Conservation (phyloP, 1,284 basidiomycete genomes). For the Papiliotrema flavescens region DNA sequence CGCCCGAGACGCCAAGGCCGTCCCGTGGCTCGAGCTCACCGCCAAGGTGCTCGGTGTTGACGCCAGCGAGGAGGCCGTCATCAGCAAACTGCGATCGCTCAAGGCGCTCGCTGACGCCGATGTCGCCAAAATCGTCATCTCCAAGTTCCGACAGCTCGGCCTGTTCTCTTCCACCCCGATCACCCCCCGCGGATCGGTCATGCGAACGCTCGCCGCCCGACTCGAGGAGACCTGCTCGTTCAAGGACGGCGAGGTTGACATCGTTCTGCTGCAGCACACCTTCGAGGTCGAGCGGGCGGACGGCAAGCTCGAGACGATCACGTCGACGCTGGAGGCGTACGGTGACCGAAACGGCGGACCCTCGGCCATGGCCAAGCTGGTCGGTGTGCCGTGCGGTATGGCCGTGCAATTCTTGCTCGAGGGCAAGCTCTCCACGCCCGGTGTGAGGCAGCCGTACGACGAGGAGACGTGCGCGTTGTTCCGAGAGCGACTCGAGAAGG, state of each 20-base stretch:
- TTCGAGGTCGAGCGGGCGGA: constrained; percentile 84
- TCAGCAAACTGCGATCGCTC: constrained; percentile 67
- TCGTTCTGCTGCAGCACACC: constrained; percentile 98
- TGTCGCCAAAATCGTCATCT: constrained; percentile 72
- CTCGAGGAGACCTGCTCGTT: constrained; percentile 93
- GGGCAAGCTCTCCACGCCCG: constrained; percentile 68
- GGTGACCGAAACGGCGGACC: constrained; percentile 73
- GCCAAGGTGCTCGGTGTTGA: constrained; percentile 74
- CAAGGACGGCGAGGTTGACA: constrained; percentile 83
- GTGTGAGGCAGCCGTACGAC: constrained; percentile 84
- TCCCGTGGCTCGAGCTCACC: constrained; percentile 79
- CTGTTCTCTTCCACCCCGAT: constrained; percentile 72
- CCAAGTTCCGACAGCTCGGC: constrained; percentile 89
- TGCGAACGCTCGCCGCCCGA: constrained; percentile 90
- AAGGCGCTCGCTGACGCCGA: constrained; percentile 65
- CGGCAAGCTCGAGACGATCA: constrained; percentile 76
- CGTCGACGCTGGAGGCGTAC: constrained; percentile 88
- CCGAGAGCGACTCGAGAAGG: constrained; percentile 65
- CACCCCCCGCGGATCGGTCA: constrained; percentile 68
- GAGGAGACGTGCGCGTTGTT: constrained; percentile 83
- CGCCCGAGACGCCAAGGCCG: constrained; percentile 53
- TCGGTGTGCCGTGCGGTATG: constrained; percentile 92
- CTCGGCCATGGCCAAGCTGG: constrained; percentile 90
- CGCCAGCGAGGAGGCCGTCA: constrained; percentile 64
- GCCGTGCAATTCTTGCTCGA: constrained; percentile 74